Base-by-base conservation (phyloP, 331 rosid genomes). In the Pyrus hybrid region DNA sequence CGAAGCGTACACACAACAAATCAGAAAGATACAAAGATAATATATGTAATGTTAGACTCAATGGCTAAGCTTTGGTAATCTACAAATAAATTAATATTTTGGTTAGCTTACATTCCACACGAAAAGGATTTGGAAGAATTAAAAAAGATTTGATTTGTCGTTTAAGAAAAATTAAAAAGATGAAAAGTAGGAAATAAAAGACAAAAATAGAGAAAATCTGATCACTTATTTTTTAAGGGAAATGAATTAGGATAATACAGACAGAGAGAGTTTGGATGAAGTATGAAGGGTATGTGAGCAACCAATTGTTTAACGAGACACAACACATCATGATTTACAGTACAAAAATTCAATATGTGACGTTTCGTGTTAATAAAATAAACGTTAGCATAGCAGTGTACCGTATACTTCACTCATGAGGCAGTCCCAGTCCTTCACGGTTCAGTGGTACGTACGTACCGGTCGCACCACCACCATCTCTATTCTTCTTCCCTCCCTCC, bases 261-360 rank as follows among this genome's bases (percentile, higher is more conserved):
- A 6, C 16, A 14, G 63, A 20, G 16, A 47, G 8, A 47, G 47
- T 62, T 18, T 28, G 62, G 4, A 32, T 6, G 8, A 32, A 0
- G 35, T 32, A 22, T 20, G 56, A 75, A 28, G 79, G 78, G 80
- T 37, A 43, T 21, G 70, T 71, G 57, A 80, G 76, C 87, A 91
- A 0, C 3, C 43, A 37, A 37, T 37, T 9, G 13, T 3, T 9
- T 0, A 35, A 35, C 43, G 3, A 35, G 12, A 37, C 43, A 35
- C 43, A 37, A 8, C 4, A 37, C 1, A 37, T 37, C 4, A 37
- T 37, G 43, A 37, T 37, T 8, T 9, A 37, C 4, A 0, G 4
- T 8, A 37, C 13, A 37, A 8, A 37, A 37, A 37, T 37, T 2
- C 1, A 37, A 37, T 37, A 37, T 2, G 4, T 37, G 45, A 37